Evolutionary conservation across 2,329 filamentous ascomycete genomes (phyloP), one percentile per base, ranked within the genome.

Genomic region (Aschersonia sp.): DNA sequence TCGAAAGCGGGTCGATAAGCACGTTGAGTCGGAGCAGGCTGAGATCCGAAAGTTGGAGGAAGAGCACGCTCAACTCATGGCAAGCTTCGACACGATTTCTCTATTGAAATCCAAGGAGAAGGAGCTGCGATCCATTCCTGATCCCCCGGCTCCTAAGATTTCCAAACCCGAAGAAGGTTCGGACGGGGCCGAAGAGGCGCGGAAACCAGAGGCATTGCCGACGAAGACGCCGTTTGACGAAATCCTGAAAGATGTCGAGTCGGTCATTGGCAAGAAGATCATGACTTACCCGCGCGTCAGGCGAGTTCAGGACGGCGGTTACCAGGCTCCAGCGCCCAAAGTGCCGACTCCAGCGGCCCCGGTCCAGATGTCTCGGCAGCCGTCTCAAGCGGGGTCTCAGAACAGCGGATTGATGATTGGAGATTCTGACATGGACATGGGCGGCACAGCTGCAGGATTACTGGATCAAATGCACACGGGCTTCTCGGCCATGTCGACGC

Each of bases 31-130:
- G 31, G 84, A 86, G 46, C 79, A 85, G 51, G 78, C 78, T 1
- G 89, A 97, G 57, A 87, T 97, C 48, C 84, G 89, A 55, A 81
- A 79, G 55, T 81, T 97, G 76, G 87, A 87, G 63, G 77, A 76
- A 35, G 78, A 83, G 31, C 90, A 98, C 62, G 81, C 79, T 3
- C 79, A 79, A 57, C 76, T 81, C 49, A 76, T 97, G 67, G 78
- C 80, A 30, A 83, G 81, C 53, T 76, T 95, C 56, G 83, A 82
- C 61, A 76, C 78, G 48, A 81, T 79, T 47, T 83, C 83, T 6
- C 65, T 80, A 0, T 71, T 94, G 45, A 81, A 79, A 55, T 72
- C 78, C 49, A 84, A 87, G 1, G 90, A 96, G 64, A 77, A 82
- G 55, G 79, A 85, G 50, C 69, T 97, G 48, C 79, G 86, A 35